Evolutionary conservation across 345 rosid genomes (phyloP), one percentile per base, ranked within the genome.

Genomic region (Crucihimalaya himalaica): DNA sequence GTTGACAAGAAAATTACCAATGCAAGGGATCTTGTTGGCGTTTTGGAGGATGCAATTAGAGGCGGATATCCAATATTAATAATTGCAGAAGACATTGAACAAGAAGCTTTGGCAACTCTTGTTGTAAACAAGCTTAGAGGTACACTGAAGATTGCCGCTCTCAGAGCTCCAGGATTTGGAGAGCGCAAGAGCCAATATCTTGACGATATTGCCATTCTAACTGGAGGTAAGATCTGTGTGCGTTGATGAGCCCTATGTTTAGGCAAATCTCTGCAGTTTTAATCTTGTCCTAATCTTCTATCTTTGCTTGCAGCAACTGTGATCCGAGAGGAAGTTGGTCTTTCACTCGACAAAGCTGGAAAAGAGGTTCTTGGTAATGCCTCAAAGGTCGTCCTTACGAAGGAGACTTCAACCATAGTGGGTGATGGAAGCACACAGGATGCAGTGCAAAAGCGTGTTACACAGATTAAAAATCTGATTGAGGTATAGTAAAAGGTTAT

Each of bases 351-450:
- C 84, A 96, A 96, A 84, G 99, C 83, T 68, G 91, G 81, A 66
- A 90, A 84, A 71, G 99, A 96, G 82, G 97, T 96, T 34, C 78
- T 96, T 48, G 98, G 99, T 55, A 79, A 70, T 35, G 98, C 99
- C 68, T 82, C 98, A 28, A 95, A 95, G 80, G 97, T 92, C 14
- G 99, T 90, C 47, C 97, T 92, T 65, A 95, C 98, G 11, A 96
- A 96, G 85, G 99, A 96, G 77, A 79, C 84, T 3, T 84, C 96
- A 3, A 92, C 97, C 57, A 89, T 96, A 35, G 97, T 96, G 15
- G 98, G 97, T 63, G 99, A 96, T 81, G 99, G 99, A 31, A 96
- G 89, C 87, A 90, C 97, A 63, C 98, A 96, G 78, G 98, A 92
- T 55, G 97, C 81, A 55, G 99, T 92, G 68, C 87, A 68, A 81